Evolutionary conservation across 1,284 basidiomycete genomes (phyloP).

Genomic region (Hemileia vastatrix): DNA sequence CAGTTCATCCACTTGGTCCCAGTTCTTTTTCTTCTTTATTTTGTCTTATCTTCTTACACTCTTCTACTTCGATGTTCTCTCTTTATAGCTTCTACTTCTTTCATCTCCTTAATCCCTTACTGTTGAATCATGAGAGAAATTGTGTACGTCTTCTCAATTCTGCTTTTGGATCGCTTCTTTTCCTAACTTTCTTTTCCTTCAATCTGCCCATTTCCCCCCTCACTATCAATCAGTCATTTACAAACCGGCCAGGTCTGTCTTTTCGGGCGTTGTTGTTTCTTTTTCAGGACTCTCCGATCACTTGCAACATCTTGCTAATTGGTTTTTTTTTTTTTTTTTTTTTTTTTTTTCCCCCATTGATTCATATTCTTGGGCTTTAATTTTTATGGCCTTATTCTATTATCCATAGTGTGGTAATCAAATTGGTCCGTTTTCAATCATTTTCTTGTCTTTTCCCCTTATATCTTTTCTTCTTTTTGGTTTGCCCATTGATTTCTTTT

Average conservation of each 20-base stretch:
- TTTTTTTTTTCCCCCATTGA: neutral
- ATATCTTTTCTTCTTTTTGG: neutral
- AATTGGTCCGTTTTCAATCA: constrained; percentile 20
- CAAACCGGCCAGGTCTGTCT: constrained; percentile 21
- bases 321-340: too few species aligned
- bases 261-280: too few species aligned
- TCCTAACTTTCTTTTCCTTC: neutral
- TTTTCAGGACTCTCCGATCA: too few species aligned
- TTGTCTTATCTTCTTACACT: too few species aligned
- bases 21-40: too few species aligned
- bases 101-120: too few species aligned
- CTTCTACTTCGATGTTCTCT: too few species aligned
- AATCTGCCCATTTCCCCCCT: too few species aligned
- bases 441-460: neutral
- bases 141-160: constrained; percentile 4
- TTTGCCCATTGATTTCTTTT: neutral
- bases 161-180: neutral
- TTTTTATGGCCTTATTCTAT: neutral
- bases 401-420: constrained; percentile 19
- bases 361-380: neutral
- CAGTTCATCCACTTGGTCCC: too few species aligned
- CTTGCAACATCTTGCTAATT: too few species aligned
- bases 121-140: constrained; percentile 18
- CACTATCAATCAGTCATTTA: constrained; percentile 6
- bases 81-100: too few species aligned